Conservation (phyloP, 805 yeast species). For the Barnettozyma siamensis region DNA sequence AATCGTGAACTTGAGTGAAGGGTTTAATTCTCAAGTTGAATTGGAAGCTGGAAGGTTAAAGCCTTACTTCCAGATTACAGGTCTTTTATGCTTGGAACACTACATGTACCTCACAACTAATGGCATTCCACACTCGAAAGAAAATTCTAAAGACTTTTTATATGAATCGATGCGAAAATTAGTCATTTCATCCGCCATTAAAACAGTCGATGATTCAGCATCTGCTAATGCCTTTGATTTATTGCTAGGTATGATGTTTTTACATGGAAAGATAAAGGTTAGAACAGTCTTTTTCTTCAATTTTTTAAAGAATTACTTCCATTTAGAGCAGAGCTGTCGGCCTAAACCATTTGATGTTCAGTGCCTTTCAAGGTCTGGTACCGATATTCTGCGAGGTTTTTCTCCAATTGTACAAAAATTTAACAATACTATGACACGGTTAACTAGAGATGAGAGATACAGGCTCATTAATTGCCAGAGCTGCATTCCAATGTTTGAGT, state of each 20-base stretch:
- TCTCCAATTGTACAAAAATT: too few relatives aligned
- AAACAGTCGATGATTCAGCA: constrained; percentile 33
- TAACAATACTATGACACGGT: too few relatives aligned
- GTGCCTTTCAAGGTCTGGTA: too few relatives aligned
- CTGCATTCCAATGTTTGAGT: too few relatives aligned
- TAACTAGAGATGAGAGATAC: too few relatives aligned
- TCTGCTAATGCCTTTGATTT: constrained; percentile 30
- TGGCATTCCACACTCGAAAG: neutral
- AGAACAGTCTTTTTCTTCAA: constrained; percentile 39
- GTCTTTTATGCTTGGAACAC: constrained; percentile 11
- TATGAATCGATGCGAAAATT: constrained; percentile 14
- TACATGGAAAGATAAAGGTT: constrained; percentile 41
- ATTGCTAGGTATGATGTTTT: constrained; percentile 36
- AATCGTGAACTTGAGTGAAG: constrained; percentile 4
- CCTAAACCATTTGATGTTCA: neutral
- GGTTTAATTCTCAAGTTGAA: constrained; percentile 3
- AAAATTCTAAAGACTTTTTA: too few relatives aligned
- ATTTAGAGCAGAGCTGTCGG: neutral
- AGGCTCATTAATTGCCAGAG: too few relatives aligned
- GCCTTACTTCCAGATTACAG: constrained; percentile 11
- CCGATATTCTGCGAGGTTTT: too few relatives aligned
- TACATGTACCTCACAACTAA: neutral
- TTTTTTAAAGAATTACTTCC: constrained; percentile 28
- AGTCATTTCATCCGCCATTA: constrained; percentile 12
- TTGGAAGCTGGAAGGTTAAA: constrained; percentile 8